Percentiles rank a stretch among this genome's conserved stretches.
Conservation (phyloP, 768 basidiomycete genomes). For the Termitomyces sp. region DNA sequence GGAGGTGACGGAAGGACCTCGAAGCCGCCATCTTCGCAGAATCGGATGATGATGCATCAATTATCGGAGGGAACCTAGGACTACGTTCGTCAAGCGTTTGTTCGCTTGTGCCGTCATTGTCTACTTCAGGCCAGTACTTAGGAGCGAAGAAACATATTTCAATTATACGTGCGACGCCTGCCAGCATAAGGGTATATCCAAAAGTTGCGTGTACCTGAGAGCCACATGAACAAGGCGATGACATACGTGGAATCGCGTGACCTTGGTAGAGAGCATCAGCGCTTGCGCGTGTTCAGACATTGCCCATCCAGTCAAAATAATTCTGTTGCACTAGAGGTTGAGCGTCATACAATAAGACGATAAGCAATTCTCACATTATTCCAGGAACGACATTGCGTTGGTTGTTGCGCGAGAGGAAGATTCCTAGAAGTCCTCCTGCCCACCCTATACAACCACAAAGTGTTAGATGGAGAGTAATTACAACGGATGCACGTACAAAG, state of each 20-base stretch:
- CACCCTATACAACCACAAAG: slow-evolving; percentile 54
- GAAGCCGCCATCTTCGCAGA: slow-evolving; percentile 32
- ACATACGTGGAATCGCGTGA: slow-evolving; percentile 18
- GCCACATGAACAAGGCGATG: background rate
- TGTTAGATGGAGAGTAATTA: background rate
- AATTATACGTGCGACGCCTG: slow-evolving; percentile 71
- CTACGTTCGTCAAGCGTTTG: slow-evolving; percentile 51
- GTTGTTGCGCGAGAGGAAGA: slow-evolving; percentile 74
- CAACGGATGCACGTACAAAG: slow-evolving; percentile 42
- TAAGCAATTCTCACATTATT: slow-evolving; percentile 53
- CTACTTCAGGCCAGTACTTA: slow-evolving; percentile 21
- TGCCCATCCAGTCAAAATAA: slow-evolving; percentile 89
- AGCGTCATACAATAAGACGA: background rate
- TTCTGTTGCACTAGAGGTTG: slow-evolving; percentile 31
- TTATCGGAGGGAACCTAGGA: slow-evolving; percentile 7
- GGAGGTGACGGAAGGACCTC: slow-evolving; percentile 76
- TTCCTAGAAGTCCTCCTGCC: slow-evolving; percentile 86
- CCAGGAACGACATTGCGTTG: slow-evolving; percentile 82
- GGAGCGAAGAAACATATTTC: slow-evolving; percentile 77
- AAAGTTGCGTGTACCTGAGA: slow-evolving; percentile 75
- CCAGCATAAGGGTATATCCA: slow-evolving; percentile 81
- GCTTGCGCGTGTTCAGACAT: slow-evolving; percentile 90
- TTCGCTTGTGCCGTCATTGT: slow-evolving; percentile 58
- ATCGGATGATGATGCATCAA: slow-evolving; percentile 11
- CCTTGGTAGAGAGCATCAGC: slow-evolving; percentile 79